Conservation (phyloP, 805 yeast genomes). For the Suhomyces sp. region DNA sequence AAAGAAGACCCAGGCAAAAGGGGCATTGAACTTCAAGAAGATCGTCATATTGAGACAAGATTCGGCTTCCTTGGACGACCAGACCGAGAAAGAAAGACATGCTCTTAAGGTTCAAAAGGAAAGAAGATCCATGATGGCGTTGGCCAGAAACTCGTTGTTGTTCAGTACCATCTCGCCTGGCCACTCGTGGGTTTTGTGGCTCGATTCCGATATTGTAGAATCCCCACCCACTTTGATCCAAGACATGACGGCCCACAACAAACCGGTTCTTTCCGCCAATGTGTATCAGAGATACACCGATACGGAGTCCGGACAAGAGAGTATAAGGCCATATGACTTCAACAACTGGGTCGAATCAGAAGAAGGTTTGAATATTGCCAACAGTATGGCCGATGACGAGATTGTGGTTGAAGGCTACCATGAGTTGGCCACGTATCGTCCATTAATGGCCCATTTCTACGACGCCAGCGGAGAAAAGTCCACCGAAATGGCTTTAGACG, state of each 20-base stretch:
- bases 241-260: slow-evolving; percentile 81
- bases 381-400: slow-evolving; percentile 75
- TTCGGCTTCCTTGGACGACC: slow-evolving; percentile 68
- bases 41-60: slow-evolving; percentile 91
- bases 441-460: slow-evolving; percentile 88
- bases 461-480: slow-evolving; percentile 59
- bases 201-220: slow-evolving; percentile 92
- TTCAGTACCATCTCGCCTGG: slow-evolving; percentile 86
- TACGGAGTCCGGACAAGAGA: slow-evolving; percentile 49
- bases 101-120: slow-evolving; percentile 83
- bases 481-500: slow-evolving; percentile 83
- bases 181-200: slow-evolving; percentile 95
- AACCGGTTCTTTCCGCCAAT: slow-evolving; percentile 87
- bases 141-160: slow-evolving; percentile 87
- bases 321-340: slow-evolving; percentile 87
- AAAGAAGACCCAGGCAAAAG: slow-evolving; percentile 60
- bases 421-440: slow-evolving; percentile 91
- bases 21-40: slow-evolving; percentile 68
- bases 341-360: slow-evolving; percentile 93
- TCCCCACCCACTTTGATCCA: slow-evolving; percentile 80
- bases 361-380: slow-evolving; percentile 74
- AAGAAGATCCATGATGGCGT: slow-evolving; percentile 86
- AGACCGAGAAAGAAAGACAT: slow-evolving; percentile 85
- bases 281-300: slow-evolving; percentile 82
- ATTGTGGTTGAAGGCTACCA: slow-evolving; percentile 92